These are phyloP conservation scores for Parasitella parasitica DNA, from an alignment of 371 early-diverging fungal genomes.

Conservation along the genomic window DNA sequence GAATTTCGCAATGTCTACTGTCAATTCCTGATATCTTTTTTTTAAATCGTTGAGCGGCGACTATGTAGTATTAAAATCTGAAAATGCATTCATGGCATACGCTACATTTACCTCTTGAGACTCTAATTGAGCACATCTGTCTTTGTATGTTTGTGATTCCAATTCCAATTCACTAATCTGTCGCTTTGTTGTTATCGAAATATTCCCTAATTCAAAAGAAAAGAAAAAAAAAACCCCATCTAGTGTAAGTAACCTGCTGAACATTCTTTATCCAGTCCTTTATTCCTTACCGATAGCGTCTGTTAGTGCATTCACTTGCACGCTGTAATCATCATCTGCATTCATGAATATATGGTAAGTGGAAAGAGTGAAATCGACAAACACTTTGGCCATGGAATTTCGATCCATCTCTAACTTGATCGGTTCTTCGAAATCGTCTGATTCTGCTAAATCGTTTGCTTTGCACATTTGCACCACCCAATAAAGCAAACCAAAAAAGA, in stretches of 20 bases:
- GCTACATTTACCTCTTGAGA: too few relatives aligned
- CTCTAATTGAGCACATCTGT: too few relatives aligned
- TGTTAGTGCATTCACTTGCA: neutral
- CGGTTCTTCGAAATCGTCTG: neutral
- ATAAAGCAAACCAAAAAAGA: neutral
- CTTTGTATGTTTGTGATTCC: too few relatives aligned
- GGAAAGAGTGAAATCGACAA: neutral
- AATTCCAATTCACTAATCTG: too few relatives aligned
- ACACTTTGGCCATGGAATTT: neutral
- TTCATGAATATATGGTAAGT: neutral
- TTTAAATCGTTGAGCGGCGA: neutral
- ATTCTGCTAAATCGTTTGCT: neutral
- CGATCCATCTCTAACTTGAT: neutral
- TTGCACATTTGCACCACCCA: slow-evolving; percentile 6
- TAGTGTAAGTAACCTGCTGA: too few relatives aligned
- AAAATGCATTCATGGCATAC: neutral
- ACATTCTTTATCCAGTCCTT: neutral
- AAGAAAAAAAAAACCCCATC: too few relatives aligned
- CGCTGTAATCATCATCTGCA: neutral
- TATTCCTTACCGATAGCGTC: neutral
- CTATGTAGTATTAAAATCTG: neutral
- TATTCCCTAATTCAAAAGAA: too few relatives aligned
- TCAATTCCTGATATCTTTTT: neutral
- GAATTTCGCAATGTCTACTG: neutral
- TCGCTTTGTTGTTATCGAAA: too few relatives aligned